A percentile compares a stretch with the other conserved stretches of the same genome.
Evolutionary conservation across 306 rosid species (phyloP).

Genomic region (Ochetophila trinervis): DNA sequence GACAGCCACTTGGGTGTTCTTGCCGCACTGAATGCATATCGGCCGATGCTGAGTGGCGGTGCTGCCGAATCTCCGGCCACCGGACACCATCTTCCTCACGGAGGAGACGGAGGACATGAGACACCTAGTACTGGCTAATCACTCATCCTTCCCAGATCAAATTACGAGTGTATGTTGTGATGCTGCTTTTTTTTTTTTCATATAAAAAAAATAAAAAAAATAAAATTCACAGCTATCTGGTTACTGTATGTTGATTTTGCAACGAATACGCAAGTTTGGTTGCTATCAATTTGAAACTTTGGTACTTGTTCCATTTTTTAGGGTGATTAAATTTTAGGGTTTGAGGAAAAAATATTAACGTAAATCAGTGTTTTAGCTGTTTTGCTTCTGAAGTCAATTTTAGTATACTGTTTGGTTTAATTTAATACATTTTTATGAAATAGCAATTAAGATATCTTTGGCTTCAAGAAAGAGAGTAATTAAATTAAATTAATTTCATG

Average conservation of each 20-base stretch:
- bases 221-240: conserved; percentile 11
- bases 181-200: conserved; percentile 13
- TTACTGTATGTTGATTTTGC: conserved; percentile 33
- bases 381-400: neutral
- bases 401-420: conserved; percentile 5
- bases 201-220: too few relatives aligned
- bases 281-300: conserved; percentile 40
- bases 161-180: conserved; percentile 41
- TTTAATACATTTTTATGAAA: neutral
- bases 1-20: conserved; percentile 76
- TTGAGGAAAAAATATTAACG: conserved; percentile 25
- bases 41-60: conserved; percentile 42
- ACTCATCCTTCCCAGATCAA: conserved; percentile 45
- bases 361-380: conserved; percentile 12
- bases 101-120: conserved; percentile 53
- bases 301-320: conserved; percentile 33
- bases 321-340: conserved; percentile 43
- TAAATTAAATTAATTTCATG: conserved; percentile 6
- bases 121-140: conserved; percentile 27
- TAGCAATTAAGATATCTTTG: neutral
- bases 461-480: neutral
- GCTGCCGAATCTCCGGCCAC: conserved; percentile 33
- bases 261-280: conserved; percentile 43
- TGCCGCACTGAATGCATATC: conserved; percentile 59
- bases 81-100: conserved; percentile 39